Conservation (phyloP, 805 yeast species). For the Tetrapisispora nanseiensis region DNA sequence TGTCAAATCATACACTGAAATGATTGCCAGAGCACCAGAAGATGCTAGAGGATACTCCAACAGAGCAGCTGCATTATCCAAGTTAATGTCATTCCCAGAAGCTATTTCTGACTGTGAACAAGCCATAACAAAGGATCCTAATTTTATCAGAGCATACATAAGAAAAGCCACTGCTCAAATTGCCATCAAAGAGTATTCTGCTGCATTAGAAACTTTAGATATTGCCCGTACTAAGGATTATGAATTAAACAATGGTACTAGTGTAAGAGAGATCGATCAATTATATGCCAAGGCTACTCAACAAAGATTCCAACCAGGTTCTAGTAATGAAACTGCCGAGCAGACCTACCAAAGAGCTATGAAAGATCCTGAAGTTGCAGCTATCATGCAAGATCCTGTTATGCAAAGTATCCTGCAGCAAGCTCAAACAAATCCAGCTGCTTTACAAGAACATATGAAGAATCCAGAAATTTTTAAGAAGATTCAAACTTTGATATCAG, state of each 20-base stretch:
- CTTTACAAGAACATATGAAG: conserved; percentile 94
- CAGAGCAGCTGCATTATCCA: conserved; percentile 94
- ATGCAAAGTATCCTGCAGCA: conserved; percentile 93
- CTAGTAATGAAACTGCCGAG: conserved; percentile 81
- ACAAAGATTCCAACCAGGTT: conserved; percentile 71
- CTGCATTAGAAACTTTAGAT: conserved; percentile 72
- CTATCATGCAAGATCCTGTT: conserved; percentile 85
- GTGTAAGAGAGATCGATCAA: conserved; percentile 69
- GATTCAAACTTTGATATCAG: conserved; percentile 83
- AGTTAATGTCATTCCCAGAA: conserved; percentile 94
- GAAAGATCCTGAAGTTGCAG: conserved; percentile 88
- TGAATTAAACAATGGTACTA: conserved; percentile 50
- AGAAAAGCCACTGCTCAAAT: conserved; percentile 93
- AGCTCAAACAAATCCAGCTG: conserved; percentile 92
- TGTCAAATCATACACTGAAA: conserved; percentile 88
- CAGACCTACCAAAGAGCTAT: conserved; percentile 85
- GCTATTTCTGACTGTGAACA: conserved; percentile 85
- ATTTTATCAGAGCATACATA: conserved; percentile 86
- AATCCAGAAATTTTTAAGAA: conserved; percentile 87
- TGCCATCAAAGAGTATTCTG: conserved; percentile 78
- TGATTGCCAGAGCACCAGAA: conserved; percentile 92
- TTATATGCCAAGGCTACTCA: conserved; percentile 66
- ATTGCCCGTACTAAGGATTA: conserved; percentile 68
- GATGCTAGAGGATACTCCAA: conserved; percentile 96
- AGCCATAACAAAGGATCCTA: conserved; percentile 83